Percentiles rank a stretch among this genome's conserved stretches.
phyloP scores from a whole-genome alignment of 2,329 filamentous ascomycete species.

The Sporothrix euskadiensis region DNA sequence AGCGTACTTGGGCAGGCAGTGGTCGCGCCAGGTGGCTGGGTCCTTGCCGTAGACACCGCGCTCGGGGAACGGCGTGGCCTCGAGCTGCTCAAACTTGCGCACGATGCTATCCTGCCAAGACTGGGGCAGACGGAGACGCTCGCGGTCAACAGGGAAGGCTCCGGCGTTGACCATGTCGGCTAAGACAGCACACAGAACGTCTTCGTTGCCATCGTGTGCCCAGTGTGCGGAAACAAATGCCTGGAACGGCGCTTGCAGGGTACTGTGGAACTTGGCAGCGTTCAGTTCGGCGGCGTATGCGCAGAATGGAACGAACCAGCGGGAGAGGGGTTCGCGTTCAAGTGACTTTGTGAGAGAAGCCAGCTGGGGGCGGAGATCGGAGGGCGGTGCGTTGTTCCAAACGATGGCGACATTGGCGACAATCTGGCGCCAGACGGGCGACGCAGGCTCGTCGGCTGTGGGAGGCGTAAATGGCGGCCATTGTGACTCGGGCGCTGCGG shows the following conservation, averaged over 20 bases:
- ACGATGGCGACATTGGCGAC: slow-evolving; percentile 64
- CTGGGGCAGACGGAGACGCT: slow-evolving; percentile 60
- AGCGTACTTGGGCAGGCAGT: slow-evolving; percentile 67
- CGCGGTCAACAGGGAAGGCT: slow-evolving; percentile 54
- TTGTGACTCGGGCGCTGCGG: slow-evolving; percentile 24
- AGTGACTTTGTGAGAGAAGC: slow-evolving; percentile 65
- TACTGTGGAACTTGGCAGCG: slow-evolving; percentile 69
- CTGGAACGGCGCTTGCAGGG: slow-evolving; percentile 81
- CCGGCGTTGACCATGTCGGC: slow-evolving; percentile 62
- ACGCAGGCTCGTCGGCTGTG: slow-evolving; percentile 33
- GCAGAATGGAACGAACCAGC: slow-evolving; percentile 82
- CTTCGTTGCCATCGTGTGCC: slow-evolving; percentile 65
- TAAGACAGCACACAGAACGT: slow-evolving; percentile 67
- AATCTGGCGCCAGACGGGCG: slow-evolving; percentile 57
- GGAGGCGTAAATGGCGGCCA: slow-evolving; percentile 6
- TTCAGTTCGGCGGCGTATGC: slow-evolving; percentile 76
- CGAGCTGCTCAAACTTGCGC: slow-evolving; percentile 65
- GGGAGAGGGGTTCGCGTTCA: slow-evolving; percentile 64
- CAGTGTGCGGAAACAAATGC: slow-evolving; percentile 77
- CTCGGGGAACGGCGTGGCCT: slow-evolving; percentile 65
- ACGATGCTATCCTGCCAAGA: slow-evolving; percentile 74
- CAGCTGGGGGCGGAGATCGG: slow-evolving; percentile 71
- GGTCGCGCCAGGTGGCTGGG: slow-evolving; percentile 61
- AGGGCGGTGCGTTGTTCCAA: slow-evolving; percentile 75
- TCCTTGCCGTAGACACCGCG: slow-evolving; percentile 63